Base-by-base conservation (phyloP, 371 early-diverging fungal genomes). In the Dentiscutata heterogama region DNA sequence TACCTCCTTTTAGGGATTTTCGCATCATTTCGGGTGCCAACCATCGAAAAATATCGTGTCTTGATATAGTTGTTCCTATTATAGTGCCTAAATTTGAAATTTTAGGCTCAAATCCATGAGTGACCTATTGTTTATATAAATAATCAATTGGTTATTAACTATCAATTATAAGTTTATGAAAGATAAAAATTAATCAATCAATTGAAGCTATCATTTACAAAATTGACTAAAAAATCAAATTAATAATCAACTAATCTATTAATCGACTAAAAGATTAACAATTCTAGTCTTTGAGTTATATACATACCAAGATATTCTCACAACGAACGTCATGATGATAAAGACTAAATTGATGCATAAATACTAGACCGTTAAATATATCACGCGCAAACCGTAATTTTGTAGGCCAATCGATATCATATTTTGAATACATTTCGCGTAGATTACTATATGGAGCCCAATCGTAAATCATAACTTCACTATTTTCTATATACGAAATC, bases 271-370 rank as follows among this genome's bases (percentile, higher is more conserved):
- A 2, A 3, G 39, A 39, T 6, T 39, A 39, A 6, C 39, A 39
- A 39, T 39, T 39, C 39, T 39, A 39, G n/a, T 39, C 6, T 39
- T 39, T 39, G 39, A 22, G 27, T 29, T 27, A 29, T 5, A 18
- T 18, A 73, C 54, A 58, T 7, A 71, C 71, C 71, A 80, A 58
- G 35, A 80, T 71, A 61, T 80, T 80, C 25, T 80, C 58, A 2
- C 71, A 80, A 29, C 80, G 27, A 18, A 80, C 50, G 29, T 80
- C 80, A 13, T 80, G 80, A 80, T 80, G 80, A 42, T 35, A 71
- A 25, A 80, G 56, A 10, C 27, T 18, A 7, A 29, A 39, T 20
- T 18, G 13, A 61, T 80, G 71, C 46, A 80, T 18, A 31, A 80
- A 80, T 35, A 31, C 18, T 22, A 80, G 56, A 14, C 80, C 80